phyloP scores from a whole-genome alignment of 441 rosid species.

The Euphorbia celastroides region DNA sequence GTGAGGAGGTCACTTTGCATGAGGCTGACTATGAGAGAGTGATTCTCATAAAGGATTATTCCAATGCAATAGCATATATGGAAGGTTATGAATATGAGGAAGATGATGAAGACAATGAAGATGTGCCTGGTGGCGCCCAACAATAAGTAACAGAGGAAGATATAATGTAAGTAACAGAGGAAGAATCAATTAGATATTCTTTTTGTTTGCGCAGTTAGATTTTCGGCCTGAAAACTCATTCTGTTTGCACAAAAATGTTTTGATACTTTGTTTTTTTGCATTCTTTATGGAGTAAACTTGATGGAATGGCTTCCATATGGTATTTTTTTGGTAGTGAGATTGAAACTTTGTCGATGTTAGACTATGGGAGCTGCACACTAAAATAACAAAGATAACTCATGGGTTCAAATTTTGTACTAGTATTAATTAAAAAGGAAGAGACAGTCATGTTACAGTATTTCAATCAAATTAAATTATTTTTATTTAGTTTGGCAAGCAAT shows the following conservation, averaged over 20 bases:
- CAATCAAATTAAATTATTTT: too few species aligned
- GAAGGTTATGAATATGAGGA: conserved; percentile 83
- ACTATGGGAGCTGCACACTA: too few species aligned
- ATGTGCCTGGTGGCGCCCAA: conserved; percentile 74
- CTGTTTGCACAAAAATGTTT: neutral
- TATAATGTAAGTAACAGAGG: too few species aligned
- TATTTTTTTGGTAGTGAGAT: too few species aligned
- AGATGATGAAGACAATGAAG: conserved; percentile 76
- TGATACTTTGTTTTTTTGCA: neutral
- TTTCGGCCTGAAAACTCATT: neutral
- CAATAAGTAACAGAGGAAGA: too few species aligned
- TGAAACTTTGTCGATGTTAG: neutral
- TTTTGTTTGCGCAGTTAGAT: neutral
- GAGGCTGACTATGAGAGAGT: conserved; percentile 89
- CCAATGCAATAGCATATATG: conserved; percentile 75
- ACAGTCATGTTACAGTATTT: too few species aligned
- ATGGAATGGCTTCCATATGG: neutral
- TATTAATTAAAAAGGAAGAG: too few species aligned
- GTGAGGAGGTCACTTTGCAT: conserved; percentile 84
- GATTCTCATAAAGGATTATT: conserved; percentile 71
- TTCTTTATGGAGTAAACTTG: neutral
- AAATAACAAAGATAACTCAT: too few species aligned
- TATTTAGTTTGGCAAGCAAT: too few species aligned
- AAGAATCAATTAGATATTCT: neutral
- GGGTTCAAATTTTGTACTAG: too few species aligned